phyloP scores from a whole-genome alignment of 1,284 basidiomycete species.

The Puccinia sorghi region DNA sequence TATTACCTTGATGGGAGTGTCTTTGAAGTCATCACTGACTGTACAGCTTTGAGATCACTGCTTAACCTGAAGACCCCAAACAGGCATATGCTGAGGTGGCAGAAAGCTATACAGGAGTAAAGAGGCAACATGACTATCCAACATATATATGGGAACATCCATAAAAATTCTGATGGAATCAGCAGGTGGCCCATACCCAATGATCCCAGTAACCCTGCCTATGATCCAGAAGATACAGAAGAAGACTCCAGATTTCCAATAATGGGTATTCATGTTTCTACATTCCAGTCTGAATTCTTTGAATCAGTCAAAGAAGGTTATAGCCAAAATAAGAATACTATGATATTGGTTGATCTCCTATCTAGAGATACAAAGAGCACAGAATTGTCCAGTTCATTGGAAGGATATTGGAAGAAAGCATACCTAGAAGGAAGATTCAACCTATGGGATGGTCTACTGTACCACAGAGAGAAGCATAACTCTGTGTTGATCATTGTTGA shows the following conservation, averaged over 20 bases:
- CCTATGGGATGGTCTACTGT: neutral
- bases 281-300: neutral
- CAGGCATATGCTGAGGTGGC: conserved; percentile 22
- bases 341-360: neutral
- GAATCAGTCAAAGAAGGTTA: neutral
- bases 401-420: neutral
- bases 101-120: neutral
- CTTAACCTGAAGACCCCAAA: conserved; percentile 19
- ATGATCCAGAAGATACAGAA: neutral
- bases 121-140: conserved; percentile 13
- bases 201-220: conserved; percentile 11
- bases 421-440: neutral
- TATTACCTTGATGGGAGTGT: conserved; percentile 14
- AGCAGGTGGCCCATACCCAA: neutral
- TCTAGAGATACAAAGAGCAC: no score
- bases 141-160: conserved; percentile 5
- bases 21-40: conserved; percentile 27
- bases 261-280: neutral
- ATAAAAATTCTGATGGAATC: conserved; percentile 26
- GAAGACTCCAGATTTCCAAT: neutral
- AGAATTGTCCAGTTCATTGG: no score
- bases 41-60: neutral
- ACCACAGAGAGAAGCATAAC: neutral
- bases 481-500: neutral
- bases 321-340: neutral